A percentile compares a stretch with the other conserved stretches of the same genome.
These are phyloP conservation scores for Dioscorea cayenensis DNA, from an alignment of 116 monocot genomes.

Conservation along the genomic window DNA sequence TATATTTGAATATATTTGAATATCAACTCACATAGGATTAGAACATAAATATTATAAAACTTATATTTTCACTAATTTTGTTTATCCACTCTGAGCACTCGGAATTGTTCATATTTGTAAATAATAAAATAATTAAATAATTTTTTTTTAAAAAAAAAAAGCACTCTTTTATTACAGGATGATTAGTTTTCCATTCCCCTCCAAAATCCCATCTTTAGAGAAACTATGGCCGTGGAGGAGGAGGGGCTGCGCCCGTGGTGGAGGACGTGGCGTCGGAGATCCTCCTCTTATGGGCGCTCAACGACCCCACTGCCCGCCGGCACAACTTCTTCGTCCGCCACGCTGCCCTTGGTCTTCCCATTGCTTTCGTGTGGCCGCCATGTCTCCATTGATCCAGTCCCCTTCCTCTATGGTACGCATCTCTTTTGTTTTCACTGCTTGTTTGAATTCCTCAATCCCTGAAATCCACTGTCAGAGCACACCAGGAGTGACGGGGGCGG, in stretches of 20 bases:
- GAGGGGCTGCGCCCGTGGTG: constrained; percentile 16
- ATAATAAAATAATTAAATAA: too few relatives aligned
- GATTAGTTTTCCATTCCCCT: too few relatives aligned
- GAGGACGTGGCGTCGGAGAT: constrained; percentile 59
- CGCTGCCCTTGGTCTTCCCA: constrained; percentile 38
- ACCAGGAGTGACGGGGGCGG: constrained; percentile 92
- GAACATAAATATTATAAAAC: too few relatives aligned
- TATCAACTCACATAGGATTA: too few relatives aligned
- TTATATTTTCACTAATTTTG: too few relatives aligned
- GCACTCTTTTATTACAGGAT: too few relatives aligned
- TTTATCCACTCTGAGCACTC: too few relatives aligned
- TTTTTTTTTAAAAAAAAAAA: too few relatives aligned
- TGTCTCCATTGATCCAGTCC: constrained; percentile 73
- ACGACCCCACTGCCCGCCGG: constrained; percentile 49
- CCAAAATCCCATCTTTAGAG: too few relatives aligned
- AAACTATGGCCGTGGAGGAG: constrained; percentile 11
- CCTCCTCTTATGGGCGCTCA: constrained; percentile 71
- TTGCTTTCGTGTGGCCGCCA: constrained; percentile 78
- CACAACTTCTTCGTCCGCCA: constrained; percentile 86
- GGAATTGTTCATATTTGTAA: too few relatives aligned
- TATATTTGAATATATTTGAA: too few relatives aligned
- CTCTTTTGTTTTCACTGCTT: neutral
- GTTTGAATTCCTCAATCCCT: neutral
- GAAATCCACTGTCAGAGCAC: constrained; percentile 29
- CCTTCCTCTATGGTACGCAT: constrained; percentile 72